Evolutionary conservation across 495 filamentous ascomycete species (phyloP).

Genomic region (Opeltia flavorubescens): DNA sequence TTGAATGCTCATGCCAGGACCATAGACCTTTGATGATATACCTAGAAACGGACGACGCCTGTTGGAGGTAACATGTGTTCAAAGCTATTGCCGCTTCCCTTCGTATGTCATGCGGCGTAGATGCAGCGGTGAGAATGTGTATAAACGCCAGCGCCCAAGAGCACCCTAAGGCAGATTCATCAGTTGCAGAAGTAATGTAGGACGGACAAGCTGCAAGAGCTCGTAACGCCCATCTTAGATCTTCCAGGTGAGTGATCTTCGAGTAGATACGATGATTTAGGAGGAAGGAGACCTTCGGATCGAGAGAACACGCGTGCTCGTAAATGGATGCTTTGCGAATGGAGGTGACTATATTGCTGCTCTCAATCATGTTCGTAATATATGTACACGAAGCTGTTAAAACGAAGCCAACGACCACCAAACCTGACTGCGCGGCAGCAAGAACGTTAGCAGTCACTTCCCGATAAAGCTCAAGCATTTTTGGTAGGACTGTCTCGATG

Average conservation of each 20-base stretch:
- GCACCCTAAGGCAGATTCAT: constrained; percentile 26
- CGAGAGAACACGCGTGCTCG: constrained; percentile 45
- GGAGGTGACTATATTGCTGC: constrained; percentile 21
- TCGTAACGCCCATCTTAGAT: constrained; percentile 60
- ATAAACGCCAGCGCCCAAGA: constrained; percentile 75
- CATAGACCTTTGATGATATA: constrained; percentile 60
- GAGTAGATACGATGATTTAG: constrained; percentile 72
- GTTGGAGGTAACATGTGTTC: constrained; percentile 38
- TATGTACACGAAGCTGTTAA: constrained; percentile 43
- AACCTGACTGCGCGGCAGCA: constrained; percentile 59
- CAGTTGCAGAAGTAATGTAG: constrained; percentile 21
- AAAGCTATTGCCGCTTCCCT: constrained; percentile 44
- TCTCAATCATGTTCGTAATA: constrained; percentile 11
- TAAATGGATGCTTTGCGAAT: constrained; percentile 46
- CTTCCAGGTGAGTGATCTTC: constrained; percentile 56
- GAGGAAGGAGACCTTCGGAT: constrained; percentile 71
- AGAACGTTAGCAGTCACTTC: constrained; percentile 66
- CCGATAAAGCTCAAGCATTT: constrained; percentile 57
- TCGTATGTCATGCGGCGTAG: constrained; percentile 41
- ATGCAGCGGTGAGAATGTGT: constrained; percentile 52
- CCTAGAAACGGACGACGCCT: constrained; percentile 38
- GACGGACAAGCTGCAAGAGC: constrained; percentile 49
- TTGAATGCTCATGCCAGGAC: constrained; percentile 58
- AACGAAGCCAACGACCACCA: constrained; percentile 59
- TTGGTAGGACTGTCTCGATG: constrained; percentile 42